Conservation (phyloP, 2,329 filamentous ascomycete genomes). For the Coniochaeta ligniaria region DNA sequence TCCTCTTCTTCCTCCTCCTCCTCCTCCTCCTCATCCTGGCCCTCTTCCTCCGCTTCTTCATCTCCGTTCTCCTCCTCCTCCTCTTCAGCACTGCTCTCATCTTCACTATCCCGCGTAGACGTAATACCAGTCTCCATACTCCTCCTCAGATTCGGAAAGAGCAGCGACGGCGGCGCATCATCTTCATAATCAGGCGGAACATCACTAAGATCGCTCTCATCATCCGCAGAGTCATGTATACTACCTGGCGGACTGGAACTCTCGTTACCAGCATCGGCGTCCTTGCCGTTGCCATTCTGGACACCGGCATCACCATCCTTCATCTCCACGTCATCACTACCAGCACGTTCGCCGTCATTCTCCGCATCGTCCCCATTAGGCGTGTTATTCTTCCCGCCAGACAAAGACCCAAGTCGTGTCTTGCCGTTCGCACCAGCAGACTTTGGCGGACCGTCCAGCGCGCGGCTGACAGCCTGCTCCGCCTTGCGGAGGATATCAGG, state of each 20-base stretch:
- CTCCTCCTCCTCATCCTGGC: constrained; percentile 9
- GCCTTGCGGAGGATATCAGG: constrained; percentile 56
- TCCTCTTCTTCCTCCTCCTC: constrained; percentile 3
- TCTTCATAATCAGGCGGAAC: constrained; percentile 52
- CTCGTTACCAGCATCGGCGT: constrained; percentile 11
- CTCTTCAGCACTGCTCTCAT: constrained; percentile 10
- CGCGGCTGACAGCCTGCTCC: constrained; percentile 47
- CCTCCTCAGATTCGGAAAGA: constrained; percentile 43
- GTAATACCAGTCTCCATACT: constrained; percentile 21
- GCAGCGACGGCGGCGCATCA: constrained; percentile 43
- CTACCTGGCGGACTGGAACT: constrained; percentile 49
- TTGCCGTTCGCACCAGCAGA: constrained; percentile 28
- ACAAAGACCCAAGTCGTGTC: constrained; percentile 42
- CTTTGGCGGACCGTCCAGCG: constrained; percentile 40
- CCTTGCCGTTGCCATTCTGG: constrained; percentile 22
- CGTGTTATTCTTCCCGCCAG: constrained; percentile 39
- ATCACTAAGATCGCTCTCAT: constrained; percentile 64
- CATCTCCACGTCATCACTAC: constrained; percentile 36
- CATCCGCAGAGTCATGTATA: constrained; percentile 58
- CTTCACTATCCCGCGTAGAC: constrained; percentile 4
- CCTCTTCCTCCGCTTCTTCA: constrained; percentile 12
- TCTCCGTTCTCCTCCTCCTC: constrained; percentile 13
- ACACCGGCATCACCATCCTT: constrained; percentile 26
- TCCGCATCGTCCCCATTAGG: constrained; percentile 26
- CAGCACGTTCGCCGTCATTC: constrained; percentile 23